A percentile compares a stretch with the other conserved stretches of the same genome.
phyloP scores from a whole-genome alignment of 371 early-diverging fungal genomes.

The Nematocida sp. region DNA sequence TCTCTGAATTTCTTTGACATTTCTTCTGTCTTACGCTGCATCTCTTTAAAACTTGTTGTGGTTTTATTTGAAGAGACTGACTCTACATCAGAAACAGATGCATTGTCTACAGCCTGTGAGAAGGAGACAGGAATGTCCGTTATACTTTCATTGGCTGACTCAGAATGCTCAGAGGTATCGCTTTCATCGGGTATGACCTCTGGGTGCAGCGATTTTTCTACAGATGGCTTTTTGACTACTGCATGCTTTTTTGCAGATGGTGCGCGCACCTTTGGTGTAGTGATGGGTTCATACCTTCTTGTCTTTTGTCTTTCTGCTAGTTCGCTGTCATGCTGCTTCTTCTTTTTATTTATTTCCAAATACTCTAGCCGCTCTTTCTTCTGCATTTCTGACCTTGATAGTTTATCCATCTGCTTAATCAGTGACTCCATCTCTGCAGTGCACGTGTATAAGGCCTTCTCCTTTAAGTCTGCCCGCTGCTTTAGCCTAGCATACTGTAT shows the following conservation, averaged over 20 bases:
- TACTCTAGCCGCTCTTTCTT: slow-evolving; percentile 54
- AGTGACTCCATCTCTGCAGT: slow-evolving; percentile 60
- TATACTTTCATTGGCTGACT: background rate
- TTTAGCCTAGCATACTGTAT: slow-evolving; percentile 45
- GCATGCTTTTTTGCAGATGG: background rate
- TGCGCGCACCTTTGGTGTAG: background rate
- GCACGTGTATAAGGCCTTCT: slow-evolving; percentile 59
- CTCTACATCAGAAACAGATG: slow-evolving; percentile 57
- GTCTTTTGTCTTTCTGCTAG: slow-evolving; percentile 16
- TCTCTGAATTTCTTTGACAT: slow-evolving; percentile 67
- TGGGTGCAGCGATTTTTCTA: slow-evolving; percentile 1
- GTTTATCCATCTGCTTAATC: slow-evolving; percentile 60
- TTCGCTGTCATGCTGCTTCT: slow-evolving; percentile 54
- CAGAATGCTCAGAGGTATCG: background rate
- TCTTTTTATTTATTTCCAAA: slow-evolving; percentile 55
- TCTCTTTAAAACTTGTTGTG: slow-evolving; percentile 67
- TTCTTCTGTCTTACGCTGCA: slow-evolving; percentile 67
- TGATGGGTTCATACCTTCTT: slow-evolving; percentile 9
- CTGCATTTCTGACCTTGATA: slow-evolving; percentile 54
- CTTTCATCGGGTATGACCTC: slow-evolving; percentile 39
- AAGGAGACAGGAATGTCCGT: background rate
- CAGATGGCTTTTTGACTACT: background rate
- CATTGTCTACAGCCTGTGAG: slow-evolving; percentile 17
- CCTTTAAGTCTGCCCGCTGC: slow-evolving; percentile 60
- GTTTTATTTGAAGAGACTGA: slow-evolving; percentile 44